Evolutionary conservation across 2,329 filamentous ascomycete species (phyloP), one percentile per base, ranked within the genome.

Genomic region (Pseudogymnoascus sp.): DNA sequence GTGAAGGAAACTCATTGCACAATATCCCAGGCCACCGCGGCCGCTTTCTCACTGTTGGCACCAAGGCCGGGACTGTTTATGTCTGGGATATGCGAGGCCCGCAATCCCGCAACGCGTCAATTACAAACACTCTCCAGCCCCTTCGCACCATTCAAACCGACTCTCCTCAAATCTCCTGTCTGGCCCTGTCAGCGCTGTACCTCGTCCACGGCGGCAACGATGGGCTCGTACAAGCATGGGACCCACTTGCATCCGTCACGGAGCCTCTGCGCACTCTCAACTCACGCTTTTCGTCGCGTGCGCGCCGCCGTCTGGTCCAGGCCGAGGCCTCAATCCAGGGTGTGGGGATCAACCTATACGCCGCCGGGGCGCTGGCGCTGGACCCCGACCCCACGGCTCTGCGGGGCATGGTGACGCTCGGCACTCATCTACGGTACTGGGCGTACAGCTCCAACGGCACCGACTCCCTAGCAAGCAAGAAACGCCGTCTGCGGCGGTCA

Each of bases 221-320:
- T 75, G 93, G 95, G 0, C 83, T 98, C 2, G 93, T 96, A 4
- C 95, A 98, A 74, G 90, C 92, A 5, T 99, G 95, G 95, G 95
- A 99, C 77, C 90, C 90, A n/a, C 79, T 99, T 56, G 91, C 88
- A 0, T 98, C 93, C 1, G 89, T 83, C 0, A 76, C 82, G 16
- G 86, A 88, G 19, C 91, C 95, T 0, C 83, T 98, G 61, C 86
- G 92, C 40, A 98, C 92, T 0, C 80, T 99, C 62, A 93, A 96
- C 72, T 91, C 91, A 2, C 87, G 89, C 12, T 92, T 93, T 68
- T 90, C 90, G 1, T 88, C 89, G 6, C 87, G 91, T 28, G 89
- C 93, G 60, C 89, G 93, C 66, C 90, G 93, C 63, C 86, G 92
- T 66, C 83, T 79, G 70, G 79, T 84, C 4, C 86, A 89, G 73